Conservation (phyloP, 768 basidiomycete genomes). For the Lactarius pseudohatsudake region DNA sequence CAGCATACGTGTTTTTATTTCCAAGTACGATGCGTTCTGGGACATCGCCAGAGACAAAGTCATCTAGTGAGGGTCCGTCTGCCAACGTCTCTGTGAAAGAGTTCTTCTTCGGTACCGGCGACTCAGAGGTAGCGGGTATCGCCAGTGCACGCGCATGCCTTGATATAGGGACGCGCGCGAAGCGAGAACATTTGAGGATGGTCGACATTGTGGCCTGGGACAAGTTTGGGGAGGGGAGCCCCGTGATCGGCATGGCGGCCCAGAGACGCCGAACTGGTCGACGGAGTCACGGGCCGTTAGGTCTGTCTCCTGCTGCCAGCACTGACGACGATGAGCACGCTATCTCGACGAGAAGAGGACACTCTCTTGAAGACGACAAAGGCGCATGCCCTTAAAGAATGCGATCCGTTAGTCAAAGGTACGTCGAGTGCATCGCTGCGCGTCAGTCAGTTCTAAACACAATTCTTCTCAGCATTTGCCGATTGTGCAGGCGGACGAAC, state of each 20-base stretch:
- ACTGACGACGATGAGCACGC: slow-evolving; percentile 64
- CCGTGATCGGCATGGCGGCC: background rate
- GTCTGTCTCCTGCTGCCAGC: background rate
- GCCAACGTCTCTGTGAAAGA: slow-evolving; percentile 55
- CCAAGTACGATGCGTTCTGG: slow-evolving; percentile 68
- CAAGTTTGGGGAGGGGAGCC: background rate
- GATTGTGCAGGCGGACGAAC: slow-evolving; percentile 80
- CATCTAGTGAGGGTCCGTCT: slow-evolving; percentile 72
- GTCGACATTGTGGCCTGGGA: slow-evolving; percentile 14
- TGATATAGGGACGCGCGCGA: slow-evolving; percentile 3
- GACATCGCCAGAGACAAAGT: slow-evolving; percentile 69
- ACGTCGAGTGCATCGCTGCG: slow-evolving; percentile 24
- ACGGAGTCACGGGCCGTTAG: slow-evolving; percentile 15
- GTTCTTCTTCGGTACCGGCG: slow-evolving; percentile 42
- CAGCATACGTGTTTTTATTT: slow-evolving; percentile 60
- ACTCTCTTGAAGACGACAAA: slow-evolving; percentile 81
- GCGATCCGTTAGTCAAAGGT: slow-evolving; percentile 77
- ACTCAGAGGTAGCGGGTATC: slow-evolving; percentile 45
- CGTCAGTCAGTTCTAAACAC: slow-evolving; percentile 6
- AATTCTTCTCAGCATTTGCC: slow-evolving; percentile 62
- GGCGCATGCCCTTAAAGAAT: slow-evolving; percentile 73
- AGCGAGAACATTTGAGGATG: slow-evolving; percentile 27
- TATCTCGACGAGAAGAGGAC: slow-evolving; percentile 88
- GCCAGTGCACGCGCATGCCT: slow-evolving; percentile 19
- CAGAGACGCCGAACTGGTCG: background rate